phyloP scores from a whole-genome alignment of 768 basidiomycete genomes.

The Inosperma sp. region DNA sequence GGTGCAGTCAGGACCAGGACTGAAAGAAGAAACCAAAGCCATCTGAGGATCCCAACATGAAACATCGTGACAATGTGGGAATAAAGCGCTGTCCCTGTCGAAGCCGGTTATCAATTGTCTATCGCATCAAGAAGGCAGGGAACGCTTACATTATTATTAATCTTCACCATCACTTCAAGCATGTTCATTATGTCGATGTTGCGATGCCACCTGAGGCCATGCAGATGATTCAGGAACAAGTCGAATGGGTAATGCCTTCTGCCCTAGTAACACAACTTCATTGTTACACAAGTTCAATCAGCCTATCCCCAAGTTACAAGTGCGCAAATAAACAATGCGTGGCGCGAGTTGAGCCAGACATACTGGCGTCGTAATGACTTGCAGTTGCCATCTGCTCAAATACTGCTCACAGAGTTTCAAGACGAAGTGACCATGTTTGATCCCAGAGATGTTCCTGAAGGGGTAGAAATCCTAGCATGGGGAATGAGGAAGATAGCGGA shows the following conservation, averaged over 20 bases:
- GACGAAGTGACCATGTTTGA: too few species aligned
- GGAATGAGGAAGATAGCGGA: too few species aligned
- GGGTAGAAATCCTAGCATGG: too few species aligned
- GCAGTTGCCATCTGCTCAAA: too few species aligned
- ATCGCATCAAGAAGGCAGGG: background rate
- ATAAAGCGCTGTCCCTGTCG: slow-evolving; percentile 24
- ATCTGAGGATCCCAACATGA: slow-evolving; percentile 16
- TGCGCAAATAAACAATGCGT: slow-evolving; percentile 25
- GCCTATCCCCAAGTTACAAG: slow-evolving; percentile 26
- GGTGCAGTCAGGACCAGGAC: slow-evolving; percentile 27
- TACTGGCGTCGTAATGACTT: slow-evolving; percentile 25
- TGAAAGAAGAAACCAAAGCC: slow-evolving; percentile 20
- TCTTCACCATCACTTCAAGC: slow-evolving; percentile 18
- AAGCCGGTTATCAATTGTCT: background rate
- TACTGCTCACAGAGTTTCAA: too few species aligned
- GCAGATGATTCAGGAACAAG: slow-evolving; percentile 7
- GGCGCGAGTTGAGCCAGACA: slow-evolving; percentile 25
- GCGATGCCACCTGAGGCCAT: slow-evolving; percentile 22
- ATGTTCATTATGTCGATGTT: slow-evolving; percentile 23
- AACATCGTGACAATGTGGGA: slow-evolving; percentile 23
- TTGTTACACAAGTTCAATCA: slow-evolving; percentile 31
- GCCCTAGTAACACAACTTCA: slow-evolving; percentile 28
- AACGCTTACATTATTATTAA: slow-evolving; percentile 1
- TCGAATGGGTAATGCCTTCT: slow-evolving; percentile 9
- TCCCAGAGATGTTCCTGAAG: too few species aligned